Percentiles rank a stretch among this genome's conserved stretches.
Conservation (phyloP, 2,329 filamentous ascomycete genomes). For the Penicillium decumbens region DNA sequence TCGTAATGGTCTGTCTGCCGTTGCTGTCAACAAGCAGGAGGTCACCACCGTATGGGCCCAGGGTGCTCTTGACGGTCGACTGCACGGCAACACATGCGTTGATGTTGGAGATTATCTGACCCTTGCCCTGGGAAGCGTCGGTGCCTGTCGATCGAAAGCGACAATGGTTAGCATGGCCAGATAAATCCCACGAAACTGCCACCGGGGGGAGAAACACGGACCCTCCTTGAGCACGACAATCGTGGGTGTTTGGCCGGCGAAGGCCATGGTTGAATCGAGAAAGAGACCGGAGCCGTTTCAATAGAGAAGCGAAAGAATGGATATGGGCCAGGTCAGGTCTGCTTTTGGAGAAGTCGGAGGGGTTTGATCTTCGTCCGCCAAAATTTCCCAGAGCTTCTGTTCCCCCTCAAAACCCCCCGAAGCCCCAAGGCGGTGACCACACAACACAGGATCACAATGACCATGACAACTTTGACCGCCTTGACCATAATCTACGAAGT, state of each 20-base stretch:
- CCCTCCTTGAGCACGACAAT: constrained; percentile 98
- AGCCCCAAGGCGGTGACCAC: constrained; percentile 33
- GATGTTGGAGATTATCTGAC: constrained; percentile 96
- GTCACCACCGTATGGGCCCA: constrained; percentile 95
- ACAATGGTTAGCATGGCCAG: constrained; percentile 24
- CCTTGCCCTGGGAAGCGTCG: constrained; percentile 94
- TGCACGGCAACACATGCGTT: constrained; percentile 97
- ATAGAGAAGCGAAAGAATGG: constrained; percentile 21
- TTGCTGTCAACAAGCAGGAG: constrained; percentile 93
- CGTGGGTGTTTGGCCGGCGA: constrained; percentile 94
- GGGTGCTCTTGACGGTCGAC: constrained; percentile 87
- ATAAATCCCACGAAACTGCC: constrained; percentile 20
- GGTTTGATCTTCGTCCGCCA: constrained; percentile 35
- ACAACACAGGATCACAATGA: constrained; percentile 10
- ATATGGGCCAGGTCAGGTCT: constrained; percentile 24
- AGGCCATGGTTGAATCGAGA: constrained; percentile 65
- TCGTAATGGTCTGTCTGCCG: constrained; percentile 95
- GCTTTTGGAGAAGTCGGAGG: constrained; percentile 28
- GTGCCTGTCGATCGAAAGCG: constrained; percentile 60
- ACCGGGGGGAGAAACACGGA: constrained; percentile 47
- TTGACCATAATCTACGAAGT: background rate
- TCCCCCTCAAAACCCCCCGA: constrained; percentile 29
- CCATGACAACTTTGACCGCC: background rate
- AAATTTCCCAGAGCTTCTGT: constrained; percentile 42
- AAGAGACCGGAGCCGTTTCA: constrained; percentile 18